Evolutionary conservation across 176 grass and related monocot genomes (phyloP), one percentile per base, ranked within the genome.

Genomic region (Themeda triandra): DNA sequence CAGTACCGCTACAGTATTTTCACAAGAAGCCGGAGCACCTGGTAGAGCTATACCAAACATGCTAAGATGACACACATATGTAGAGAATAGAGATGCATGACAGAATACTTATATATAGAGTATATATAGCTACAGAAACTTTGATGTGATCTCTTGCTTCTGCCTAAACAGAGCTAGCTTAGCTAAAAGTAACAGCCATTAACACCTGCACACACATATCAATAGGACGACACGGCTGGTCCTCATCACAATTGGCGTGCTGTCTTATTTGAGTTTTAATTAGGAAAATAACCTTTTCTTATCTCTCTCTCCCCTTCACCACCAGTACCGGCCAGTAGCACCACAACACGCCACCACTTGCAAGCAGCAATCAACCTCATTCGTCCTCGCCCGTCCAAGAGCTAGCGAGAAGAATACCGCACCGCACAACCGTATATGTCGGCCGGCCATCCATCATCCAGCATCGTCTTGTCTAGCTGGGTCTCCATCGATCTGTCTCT

Each of bases 171-270:
- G 21, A 23, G 30, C 65, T 32, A 5, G 17, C 66, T 33, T 83
- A 80, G 69, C 82, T 77, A 86, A 82, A 86, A 82, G 78, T 82
- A 82, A 82, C 71, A 89, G 88, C 71, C 49, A 86, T 56, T 86
- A 77, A 77, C 79, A 73, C 33, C 46, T 67, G 60, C 46, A 68
- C 73, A 85, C 46, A 68, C 73, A 85, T 36, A 68, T 86, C 74
- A 69, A 36, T 17, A 66, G 7, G 53, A 58, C 53, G 53, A n/a
- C 21, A 58, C 53, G 21, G 53, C 53, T 19, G 9, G 84, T 80
- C 80, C 2, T 90, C 48, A 62, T 90, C 84, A 62, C 79, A 78
- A 35, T 46, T 58, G 79, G 18, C 23, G 56, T 68, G 89, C 15
- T 87, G 69, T 75, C 60, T 39, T 27, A 84, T 80, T 82, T 87